Conservation (phyloP, 2,329 filamentous ascomycete genomes). For the Fusarium coffeatum region DNA sequence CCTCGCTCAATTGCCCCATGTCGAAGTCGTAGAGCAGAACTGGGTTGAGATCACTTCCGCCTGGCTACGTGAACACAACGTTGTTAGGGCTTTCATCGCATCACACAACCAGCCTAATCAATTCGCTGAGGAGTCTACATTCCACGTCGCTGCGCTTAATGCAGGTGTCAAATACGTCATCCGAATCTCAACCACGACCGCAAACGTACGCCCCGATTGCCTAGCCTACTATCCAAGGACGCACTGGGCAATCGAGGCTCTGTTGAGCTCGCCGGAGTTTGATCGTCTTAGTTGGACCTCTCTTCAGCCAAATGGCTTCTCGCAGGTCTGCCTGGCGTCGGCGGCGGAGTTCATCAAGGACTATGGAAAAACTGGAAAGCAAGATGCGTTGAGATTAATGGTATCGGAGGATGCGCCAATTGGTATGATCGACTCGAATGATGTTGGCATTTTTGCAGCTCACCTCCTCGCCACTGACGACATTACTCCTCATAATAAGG, state of each 20-base stretch:
- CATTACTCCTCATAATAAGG: rapidly evolving
- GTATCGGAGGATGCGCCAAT: neutral
- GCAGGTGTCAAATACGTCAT: neutral
- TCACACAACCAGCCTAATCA: neutral
- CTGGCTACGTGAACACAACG: neutral
- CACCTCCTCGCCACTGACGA: rapidly evolving
- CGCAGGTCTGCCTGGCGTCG: rapidly evolving
- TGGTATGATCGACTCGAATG: neutral
- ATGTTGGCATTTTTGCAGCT: neutral
- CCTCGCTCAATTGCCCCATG: neutral
- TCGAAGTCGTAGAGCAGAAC: neutral
- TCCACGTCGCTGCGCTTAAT: neutral
- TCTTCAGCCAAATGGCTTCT: neutral
- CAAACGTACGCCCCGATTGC: neutral
- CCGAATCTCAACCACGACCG: neutral
- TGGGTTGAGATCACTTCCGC: neutral
- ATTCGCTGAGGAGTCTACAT: neutral
- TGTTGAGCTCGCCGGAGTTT: neutral
- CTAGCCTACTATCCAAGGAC: neutral
- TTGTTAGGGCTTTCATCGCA: neutral
- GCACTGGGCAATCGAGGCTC: neutral
- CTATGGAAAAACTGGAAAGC: neutral
- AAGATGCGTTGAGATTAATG: neutral
- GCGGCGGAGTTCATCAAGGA: neutral
- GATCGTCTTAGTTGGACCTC: neutral